Evolutionary conservation across 192 early-diverging fungal species (phyloP), one percentile per base, ranked within the genome.

Genomic region (Coemansia sp.): DNA sequence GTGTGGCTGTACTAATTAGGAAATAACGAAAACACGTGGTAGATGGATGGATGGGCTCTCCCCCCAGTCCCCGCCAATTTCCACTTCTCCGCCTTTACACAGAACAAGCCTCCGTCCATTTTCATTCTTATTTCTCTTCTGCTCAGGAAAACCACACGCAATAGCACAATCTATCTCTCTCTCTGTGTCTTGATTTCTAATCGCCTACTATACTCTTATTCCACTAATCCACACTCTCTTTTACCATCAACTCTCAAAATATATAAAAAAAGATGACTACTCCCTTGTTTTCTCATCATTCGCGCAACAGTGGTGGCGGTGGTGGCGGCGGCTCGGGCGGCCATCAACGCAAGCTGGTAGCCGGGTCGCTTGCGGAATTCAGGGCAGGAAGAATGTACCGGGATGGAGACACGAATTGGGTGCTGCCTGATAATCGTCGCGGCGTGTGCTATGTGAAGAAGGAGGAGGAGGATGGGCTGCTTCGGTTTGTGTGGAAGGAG

Each of bases 401-500:
- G 47, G 89, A 90, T 21, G 88, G 86, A 39, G 82, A 78, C 36
- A 87, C 84, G 19, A 86, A 87, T 65, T 85, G 77, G 76, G 84
- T 95, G 41, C 84, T 85, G 41, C 90, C 93, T 8, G 93, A 95
- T 65, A 58, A 86, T 8, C 84, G 89, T 21, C 90, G 90, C 65
- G 93, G 93, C 22, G 8, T 76, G 9, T 71, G 76, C 57, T 76
- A 62, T 21, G 39, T 81, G 21, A 67, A 65, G 13, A 63, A 73
- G 68, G 81, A 81, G 9, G 81, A 81, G 9, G 89, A 91, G n/a
- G 91, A 93, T 54, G 86, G 84, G 21, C 72, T 93, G 19, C 69
- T 92, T 73, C 91, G 91, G 63, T 91, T 95, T 52, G 90, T 84
- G 68, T 95, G 93, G 93, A 90, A 89, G 61, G 90, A 92, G 41